A percentile compares a stretch with the other conserved stretches of the same genome.
phyloP scores from a whole-genome alignment of 257 asterid genomes.

The Gynochthodes officinalis region DNA sequence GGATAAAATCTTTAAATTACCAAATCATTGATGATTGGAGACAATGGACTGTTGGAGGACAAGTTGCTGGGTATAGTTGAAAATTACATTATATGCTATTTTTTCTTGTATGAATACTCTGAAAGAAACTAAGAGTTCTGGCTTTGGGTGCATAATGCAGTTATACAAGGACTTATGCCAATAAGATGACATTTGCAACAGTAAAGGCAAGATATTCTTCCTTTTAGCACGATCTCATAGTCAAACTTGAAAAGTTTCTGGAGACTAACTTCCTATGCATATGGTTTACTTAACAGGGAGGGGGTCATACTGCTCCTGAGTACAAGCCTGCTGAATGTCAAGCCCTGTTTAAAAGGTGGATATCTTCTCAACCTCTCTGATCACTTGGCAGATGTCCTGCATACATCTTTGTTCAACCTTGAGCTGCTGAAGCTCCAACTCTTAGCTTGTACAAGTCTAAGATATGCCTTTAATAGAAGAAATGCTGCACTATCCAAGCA shows the following conservation, averaged over 20 bases:
- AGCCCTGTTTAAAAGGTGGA: constrained; percentile 33
- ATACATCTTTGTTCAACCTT: background rate
- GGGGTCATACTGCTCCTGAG: constrained; percentile 39
- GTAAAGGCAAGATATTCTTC: constrained; percentile 25
- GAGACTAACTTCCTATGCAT: background rate
- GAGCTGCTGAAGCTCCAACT: constrained; percentile 7
- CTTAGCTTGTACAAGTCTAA: too few relatives aligned
- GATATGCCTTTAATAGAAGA: too few relatives aligned
- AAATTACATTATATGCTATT: background rate
- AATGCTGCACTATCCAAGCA: too few relatives aligned
- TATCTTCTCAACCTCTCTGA: constrained; percentile 23
- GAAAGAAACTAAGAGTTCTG: background rate
- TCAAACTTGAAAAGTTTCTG: too few relatives aligned
- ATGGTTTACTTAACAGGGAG: constrained; percentile 20
- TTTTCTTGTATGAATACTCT: background rate
- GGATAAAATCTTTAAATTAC: constrained; percentile 35
- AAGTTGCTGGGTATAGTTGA: constrained; percentile 30
- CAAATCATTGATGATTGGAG: constrained; percentile 30
- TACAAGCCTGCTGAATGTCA: constrained; percentile 28
- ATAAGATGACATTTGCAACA: constrained; percentile 34
- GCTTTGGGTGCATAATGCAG: constrained; percentile 10
- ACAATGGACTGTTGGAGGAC: constrained; percentile 31
- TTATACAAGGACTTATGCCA: constrained; percentile 33
- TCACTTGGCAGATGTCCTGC: background rate
- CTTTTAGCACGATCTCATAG: too few relatives aligned